Base-by-base conservation (phyloP, 257 asterid species). In the Fraxinus excelsior region DNA sequence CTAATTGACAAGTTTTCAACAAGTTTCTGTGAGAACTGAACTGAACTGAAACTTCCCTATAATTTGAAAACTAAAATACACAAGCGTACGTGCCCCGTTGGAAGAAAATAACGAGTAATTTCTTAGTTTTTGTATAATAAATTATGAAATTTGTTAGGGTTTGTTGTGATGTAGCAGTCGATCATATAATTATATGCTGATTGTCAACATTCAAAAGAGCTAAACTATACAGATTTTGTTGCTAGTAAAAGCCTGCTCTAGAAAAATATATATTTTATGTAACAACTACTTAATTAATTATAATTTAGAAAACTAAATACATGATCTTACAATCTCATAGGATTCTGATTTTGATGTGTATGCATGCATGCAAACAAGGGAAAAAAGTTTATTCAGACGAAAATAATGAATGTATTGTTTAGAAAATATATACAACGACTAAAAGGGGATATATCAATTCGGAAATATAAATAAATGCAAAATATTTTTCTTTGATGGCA, bases 81-180 rank as follows among this genome's bases (percentile, higher is more conserved):
- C 26, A 19, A 58, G 66, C 66, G 29, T n/a, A n/a, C n/a, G n/a
- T 58, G 66, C 13, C 28, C 28, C 5, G 0, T 53, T 53, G 29
- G 66, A 21, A 58, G 66, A n/a, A 58, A 58, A 53, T 16, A 58
- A 4, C 1, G 5, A 0, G 5, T 58, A 6, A 13, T 58, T 21
- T 21, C 23, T 19, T 58, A 9, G 13, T 1, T 7, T 58, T 58
- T 5, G 26, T 58, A n/a, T 62, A 10, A 62, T 75, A 65, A 65
- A 31, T 42, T 40, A 42, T 67, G 31, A 58, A 72, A 68, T 76
- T 75, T 68, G 71, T 79, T 76, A 14, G n/a, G 65, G 81, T 79
- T 83, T 56, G 86, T 76, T 83, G 76, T 29, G 67, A 51, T 16
- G 84, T 80, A 73, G 35, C 77, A 32, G 64, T 83, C 84, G n/a